Percentiles rank a stretch among this genome's conserved stretches.
These are phyloP conservation scores for Cruciata laevipes DNA, from an alignment of 257 asterid genomes.

Conservation along the genomic window DNA sequence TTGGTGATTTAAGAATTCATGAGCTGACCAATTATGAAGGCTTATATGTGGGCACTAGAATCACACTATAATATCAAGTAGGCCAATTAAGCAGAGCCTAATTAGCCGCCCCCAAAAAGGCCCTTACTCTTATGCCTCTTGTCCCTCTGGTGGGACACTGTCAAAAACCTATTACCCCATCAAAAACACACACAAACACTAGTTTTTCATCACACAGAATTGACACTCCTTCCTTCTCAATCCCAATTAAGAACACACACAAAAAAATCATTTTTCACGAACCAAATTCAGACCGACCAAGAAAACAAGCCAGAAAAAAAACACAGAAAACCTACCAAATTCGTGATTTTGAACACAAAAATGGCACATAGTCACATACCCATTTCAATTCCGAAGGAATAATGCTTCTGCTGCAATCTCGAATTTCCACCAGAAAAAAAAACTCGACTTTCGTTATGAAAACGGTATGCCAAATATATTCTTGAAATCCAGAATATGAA, in stretches of 20 bases:
- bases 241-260: neutral
- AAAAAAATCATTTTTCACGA: neutral
- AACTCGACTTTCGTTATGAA: neutral
- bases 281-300: constrained; percentile 6
- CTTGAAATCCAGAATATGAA: neutral
- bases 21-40: constrained; percentile 26
- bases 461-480: neutral
- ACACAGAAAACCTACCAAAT: neutral
- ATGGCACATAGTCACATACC: constrained; percentile 40
- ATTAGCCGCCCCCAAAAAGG: constrained; percentile 23
- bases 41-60: constrained; percentile 27
- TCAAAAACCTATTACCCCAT: constrained; percentile 17
- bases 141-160: constrained; percentile 37
- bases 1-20: constrained; percentile 6
- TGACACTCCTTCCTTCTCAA: neutral
- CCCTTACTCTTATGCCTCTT: constrained; percentile 19
- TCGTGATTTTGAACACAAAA: constrained; percentile 1
- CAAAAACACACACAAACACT: constrained; percentile 22
- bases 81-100: constrained; percentile 28
- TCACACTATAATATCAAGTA: constrained; percentile 23
- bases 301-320: neutral
- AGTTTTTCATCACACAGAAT: constrained; percentile 18
- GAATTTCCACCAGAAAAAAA: constrained; percentile 18
- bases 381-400: constrained; percentile 32
- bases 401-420: constrained; percentile 21